phyloP scores from a whole-genome alignment of 305 asterid genomes.

The Fraxinus paxiana region DNA sequence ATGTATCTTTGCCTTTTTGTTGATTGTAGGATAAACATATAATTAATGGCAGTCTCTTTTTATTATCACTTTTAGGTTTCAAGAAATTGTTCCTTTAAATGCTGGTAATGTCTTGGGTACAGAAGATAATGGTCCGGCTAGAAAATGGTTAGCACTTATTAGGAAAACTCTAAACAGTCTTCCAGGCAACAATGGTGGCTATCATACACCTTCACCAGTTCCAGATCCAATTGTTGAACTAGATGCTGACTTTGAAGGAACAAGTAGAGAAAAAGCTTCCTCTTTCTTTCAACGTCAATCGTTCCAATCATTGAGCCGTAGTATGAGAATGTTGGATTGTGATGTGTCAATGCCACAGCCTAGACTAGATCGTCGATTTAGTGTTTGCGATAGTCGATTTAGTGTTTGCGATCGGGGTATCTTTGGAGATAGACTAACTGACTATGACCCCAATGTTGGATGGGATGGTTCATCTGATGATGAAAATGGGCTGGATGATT shows the following conservation, averaged over 20 bases:
- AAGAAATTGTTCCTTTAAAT: slow-evolving; percentile 92
- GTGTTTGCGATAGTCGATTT: slow-evolving; percentile 36
- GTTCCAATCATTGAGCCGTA: slow-evolving; percentile 64
- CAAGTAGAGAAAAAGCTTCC: slow-evolving; percentile 44
- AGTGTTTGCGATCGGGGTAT: slow-evolving; percentile 80
- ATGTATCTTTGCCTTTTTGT: neutral
- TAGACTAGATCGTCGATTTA: slow-evolving; percentile 43
- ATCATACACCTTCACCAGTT: slow-evolving; percentile 67
- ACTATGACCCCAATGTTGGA: slow-evolving; percentile 52
- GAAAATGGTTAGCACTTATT: slow-evolving; percentile 79
- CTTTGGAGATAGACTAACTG: slow-evolving; percentile 54
- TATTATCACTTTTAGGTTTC: slow-evolving; percentile 59
- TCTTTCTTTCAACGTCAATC: slow-evolving; percentile 70
- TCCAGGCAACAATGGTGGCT: slow-evolving; percentile 62
- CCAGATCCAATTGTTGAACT: slow-evolving; percentile 75
- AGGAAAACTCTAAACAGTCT: slow-evolving; percentile 67
- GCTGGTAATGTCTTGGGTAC: slow-evolving; percentile 97
- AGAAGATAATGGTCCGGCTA: slow-evolving; percentile 89
- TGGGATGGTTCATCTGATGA: slow-evolving; percentile 79
- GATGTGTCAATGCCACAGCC: slow-evolving; percentile 54
- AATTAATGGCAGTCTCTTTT: slow-evolving; percentile 2
- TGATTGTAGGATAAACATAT: slow-evolving; percentile 2
- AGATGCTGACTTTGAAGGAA: slow-evolving; percentile 89
- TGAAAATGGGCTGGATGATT: slow-evolving; percentile 59
- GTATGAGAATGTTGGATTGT: slow-evolving; percentile 72